Evolutionary conservation across 345 rosid genomes (phyloP).

Genomic region (Eutrema japonicum): DNA sequence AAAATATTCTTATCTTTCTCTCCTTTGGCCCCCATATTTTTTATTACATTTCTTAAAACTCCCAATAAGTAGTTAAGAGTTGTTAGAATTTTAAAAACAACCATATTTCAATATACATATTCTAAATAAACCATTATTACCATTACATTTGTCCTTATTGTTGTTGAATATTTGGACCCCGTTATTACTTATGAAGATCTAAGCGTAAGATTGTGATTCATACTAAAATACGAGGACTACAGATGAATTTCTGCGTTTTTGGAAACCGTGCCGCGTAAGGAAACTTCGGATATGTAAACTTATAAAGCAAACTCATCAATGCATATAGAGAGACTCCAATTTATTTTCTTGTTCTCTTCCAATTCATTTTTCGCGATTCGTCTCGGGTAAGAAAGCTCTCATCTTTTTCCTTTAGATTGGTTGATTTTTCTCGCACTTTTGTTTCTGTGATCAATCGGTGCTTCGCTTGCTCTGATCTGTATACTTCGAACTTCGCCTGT

Average conservation of each 20-base stretch:
- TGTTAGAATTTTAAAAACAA: neutral
- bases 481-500: neutral
- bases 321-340: neutral
- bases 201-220: neutral
- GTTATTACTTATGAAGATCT: neutral
- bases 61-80: neutral
- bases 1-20: slow-evolving; percentile 14
- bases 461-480: neutral
- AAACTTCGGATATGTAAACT: slow-evolving; percentile 7
- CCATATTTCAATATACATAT: neutral
- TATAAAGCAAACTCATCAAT: slow-evolving; percentile 7
- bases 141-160: neutral
- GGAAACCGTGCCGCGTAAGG: slow-evolving; percentile 36
- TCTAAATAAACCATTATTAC: neutral
- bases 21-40: neutral
- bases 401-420: neutral
- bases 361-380: slow-evolving; percentile 10
- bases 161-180: neutral
- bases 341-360: neutral
- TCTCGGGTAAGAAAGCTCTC: slow-evolving; percentile 24
- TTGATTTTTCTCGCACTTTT: neutral
- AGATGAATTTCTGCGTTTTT: slow-evolving; percentile 1
- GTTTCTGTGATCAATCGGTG: neutral
- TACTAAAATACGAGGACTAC: slow-evolving; percentile 13
- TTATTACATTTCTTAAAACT: neutral